These are phyloP conservation scores for Colletotrichum tanaceti DNA, from an alignment of 2,329 filamentous ascomycete species.

Conservation along the genomic window DNA sequence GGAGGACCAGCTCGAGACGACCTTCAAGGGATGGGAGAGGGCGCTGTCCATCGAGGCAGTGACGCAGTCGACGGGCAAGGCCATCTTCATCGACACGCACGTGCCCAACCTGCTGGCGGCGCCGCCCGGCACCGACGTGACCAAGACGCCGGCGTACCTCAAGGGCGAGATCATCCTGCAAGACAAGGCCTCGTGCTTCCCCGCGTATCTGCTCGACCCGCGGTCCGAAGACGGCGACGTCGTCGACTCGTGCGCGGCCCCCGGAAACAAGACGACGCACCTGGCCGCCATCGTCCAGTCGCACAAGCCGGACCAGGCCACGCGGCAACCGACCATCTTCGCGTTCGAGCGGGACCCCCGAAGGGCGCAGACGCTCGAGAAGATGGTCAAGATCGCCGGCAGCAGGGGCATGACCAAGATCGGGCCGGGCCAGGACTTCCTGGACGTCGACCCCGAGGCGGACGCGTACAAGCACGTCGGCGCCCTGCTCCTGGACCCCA, in stretches of 20 bases:
- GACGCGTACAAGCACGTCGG: constrained; percentile 76
- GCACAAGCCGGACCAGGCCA: constrained; percentile 52
- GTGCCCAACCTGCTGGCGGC: constrained; percentile 87
- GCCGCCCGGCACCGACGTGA: constrained; percentile 77
- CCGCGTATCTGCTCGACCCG: constrained; percentile 85
- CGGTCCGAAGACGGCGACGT: constrained; percentile 76
- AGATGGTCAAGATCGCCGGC: constrained; percentile 85
- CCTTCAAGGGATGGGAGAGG: constrained; percentile 73
- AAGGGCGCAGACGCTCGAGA: constrained; percentile 80
- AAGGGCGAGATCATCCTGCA: constrained; percentile 87
- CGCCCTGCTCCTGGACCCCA: constrained; percentile 88
- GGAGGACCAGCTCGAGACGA: constrained; percentile 77
- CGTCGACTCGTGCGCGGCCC: constrained; percentile 93
- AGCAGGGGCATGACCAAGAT: constrained; percentile 75
- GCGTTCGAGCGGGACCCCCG: constrained; percentile 82
- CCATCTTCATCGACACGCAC: constrained; percentile 79
- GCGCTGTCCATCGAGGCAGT: constrained; percentile 69
- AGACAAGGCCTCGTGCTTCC: constrained; percentile 97
- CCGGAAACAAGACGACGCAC: constrained; percentile 98
- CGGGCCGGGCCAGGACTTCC: constrained; percentile 82
- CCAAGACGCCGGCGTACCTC: constrained; percentile 78
- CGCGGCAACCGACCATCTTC: constrained; percentile 65
- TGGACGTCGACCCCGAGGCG: constrained; percentile 76
- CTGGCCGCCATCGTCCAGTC: constrained; percentile 78
- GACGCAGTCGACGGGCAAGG: constrained; percentile 58